Conservation (phyloP, 768 basidiomycete species). For the Hypholoma sublateritium region DNA sequence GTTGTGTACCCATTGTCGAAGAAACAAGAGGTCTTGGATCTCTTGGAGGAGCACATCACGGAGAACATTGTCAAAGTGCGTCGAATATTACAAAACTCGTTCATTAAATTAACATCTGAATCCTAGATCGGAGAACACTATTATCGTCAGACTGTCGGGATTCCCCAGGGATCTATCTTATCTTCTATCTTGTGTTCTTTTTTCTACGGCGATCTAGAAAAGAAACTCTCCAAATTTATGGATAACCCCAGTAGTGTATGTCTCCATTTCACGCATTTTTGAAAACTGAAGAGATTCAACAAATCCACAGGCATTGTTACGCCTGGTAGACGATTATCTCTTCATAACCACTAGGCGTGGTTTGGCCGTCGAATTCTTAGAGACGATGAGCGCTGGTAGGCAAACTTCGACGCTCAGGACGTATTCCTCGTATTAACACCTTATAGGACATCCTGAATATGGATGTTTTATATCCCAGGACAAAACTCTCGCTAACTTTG, state of each 20-base stretch:
- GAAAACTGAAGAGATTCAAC: neutral
- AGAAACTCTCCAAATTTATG: slow-evolving; percentile 49
- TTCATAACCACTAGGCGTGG: slow-evolving; percentile 69
- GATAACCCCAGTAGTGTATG: slow-evolving; percentile 64
- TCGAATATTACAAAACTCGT: neutral
- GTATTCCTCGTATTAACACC: neutral
- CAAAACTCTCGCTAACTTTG: slow-evolving; percentile 90
- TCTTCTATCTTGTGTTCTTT: slow-evolving; percentile 91
- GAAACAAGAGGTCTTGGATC: slow-evolving; percentile 59
- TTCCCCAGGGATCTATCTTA: slow-evolving; percentile 97
- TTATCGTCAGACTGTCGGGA: slow-evolving; percentile 89
- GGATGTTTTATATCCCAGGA: slow-evolving; percentile 88
- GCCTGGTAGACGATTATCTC: slow-evolving; percentile 95
- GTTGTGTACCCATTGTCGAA: slow-evolving; percentile 52
- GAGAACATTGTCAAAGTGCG: slow-evolving; percentile 88
- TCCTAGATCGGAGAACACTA: slow-evolving; percentile 75
- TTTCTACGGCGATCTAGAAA: slow-evolving; percentile 93
- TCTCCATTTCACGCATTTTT: neutral
- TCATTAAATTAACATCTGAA: neutral
- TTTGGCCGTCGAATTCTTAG: slow-evolving; percentile 69
- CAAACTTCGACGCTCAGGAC: neutral
- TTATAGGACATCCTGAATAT: slow-evolving; percentile 85
- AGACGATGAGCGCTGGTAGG: slow-evolving; percentile 72
- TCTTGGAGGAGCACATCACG: slow-evolving; percentile 87
- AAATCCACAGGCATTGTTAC: slow-evolving; percentile 60